These are phyloP conservation scores for Cyberlindnera meyerae DNA, from an alignment of 805 yeast species.

Conservation along the genomic window DNA sequence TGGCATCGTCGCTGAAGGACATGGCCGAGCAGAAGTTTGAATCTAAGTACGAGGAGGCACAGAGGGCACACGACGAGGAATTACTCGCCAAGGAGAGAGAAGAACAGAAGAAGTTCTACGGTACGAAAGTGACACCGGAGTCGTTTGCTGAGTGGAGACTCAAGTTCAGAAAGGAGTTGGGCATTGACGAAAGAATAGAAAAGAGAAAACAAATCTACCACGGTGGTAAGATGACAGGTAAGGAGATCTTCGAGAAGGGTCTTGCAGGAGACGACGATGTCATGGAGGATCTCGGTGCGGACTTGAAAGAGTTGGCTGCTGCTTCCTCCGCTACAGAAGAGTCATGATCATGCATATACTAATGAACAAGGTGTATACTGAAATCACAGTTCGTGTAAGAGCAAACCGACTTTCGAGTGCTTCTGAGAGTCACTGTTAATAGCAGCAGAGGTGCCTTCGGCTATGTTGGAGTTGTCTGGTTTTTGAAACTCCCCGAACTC, in stretches of 20 bases:
- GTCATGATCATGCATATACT: background rate
- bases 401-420: too few relatives aligned
- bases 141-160: constrained; percentile 70
- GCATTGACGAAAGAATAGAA: constrained; percentile 54
- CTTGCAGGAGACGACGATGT: constrained; percentile 67
- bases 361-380: too few relatives aligned
- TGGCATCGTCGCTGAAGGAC: constrained; percentile 75
- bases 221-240: constrained; percentile 77
- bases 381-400: too few relatives aligned
- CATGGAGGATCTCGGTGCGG: constrained; percentile 31
- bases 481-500: too few relatives aligned
- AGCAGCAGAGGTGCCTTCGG: too few relatives aligned
- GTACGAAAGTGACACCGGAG: constrained; percentile 83
- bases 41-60: constrained; percentile 48
- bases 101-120: constrained; percentile 86
- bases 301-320: constrained; percentile 14
- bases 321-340: constrained; percentile 1
- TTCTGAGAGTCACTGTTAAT: too few relatives aligned
- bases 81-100: constrained; percentile 63
- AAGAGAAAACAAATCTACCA: constrained; percentile 54
- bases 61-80: constrained; percentile 53
- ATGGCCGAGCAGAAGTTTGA: constrained; percentile 67
- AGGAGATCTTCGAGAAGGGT: constrained; percentile 86
- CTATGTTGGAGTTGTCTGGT: too few relatives aligned
- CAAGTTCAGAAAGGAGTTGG: constrained; percentile 66